Conservation (phyloP, 441 rosid genomes). For the Bocquillonia castaneifolia region DNA sequence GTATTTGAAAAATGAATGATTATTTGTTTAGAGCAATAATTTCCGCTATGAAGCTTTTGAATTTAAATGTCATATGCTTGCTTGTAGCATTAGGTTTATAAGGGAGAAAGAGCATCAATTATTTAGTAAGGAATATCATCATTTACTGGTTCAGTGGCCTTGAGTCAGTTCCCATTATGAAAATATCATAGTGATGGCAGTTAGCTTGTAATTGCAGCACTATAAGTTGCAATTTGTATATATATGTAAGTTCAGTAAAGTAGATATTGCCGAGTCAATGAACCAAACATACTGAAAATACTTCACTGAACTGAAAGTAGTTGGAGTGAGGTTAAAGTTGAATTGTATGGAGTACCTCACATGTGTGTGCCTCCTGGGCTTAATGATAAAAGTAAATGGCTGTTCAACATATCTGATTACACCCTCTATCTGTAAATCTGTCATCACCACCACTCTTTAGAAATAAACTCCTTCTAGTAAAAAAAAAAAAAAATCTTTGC, state of each 20-base stretch:
- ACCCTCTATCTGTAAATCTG: background rate
- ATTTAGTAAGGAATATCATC: background rate
- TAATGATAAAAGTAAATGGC: background rate
- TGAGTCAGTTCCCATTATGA: background rate
- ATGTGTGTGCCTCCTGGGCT: background rate
- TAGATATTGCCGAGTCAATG: background rate
- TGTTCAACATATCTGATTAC: background rate
- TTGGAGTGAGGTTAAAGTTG: too few species aligned
- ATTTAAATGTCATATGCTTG: background rate
- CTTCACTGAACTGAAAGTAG: too few species aligned
- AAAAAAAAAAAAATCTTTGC: background rate
- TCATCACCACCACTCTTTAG: background rate
- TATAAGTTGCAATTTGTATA: slow-evolving; percentile 6
- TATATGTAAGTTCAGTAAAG: background rate
- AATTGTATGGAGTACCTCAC: background rate
- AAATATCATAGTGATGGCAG: background rate
- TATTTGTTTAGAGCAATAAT: slow-evolving; percentile 9
- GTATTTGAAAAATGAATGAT: slow-evolving; percentile 5
- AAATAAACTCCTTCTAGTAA: background rate
- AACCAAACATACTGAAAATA: background rate
- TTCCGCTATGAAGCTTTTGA: background rate
- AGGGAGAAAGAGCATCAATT: background rate
- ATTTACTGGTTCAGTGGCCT: background rate
- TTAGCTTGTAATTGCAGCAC: background rate
- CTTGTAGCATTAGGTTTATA: background rate